Percentiles rank a stretch among this genome's conserved stretches.
Conservation (phyloP, 352 stramenopile species). For the Thraustochytrium striatum region DNA sequence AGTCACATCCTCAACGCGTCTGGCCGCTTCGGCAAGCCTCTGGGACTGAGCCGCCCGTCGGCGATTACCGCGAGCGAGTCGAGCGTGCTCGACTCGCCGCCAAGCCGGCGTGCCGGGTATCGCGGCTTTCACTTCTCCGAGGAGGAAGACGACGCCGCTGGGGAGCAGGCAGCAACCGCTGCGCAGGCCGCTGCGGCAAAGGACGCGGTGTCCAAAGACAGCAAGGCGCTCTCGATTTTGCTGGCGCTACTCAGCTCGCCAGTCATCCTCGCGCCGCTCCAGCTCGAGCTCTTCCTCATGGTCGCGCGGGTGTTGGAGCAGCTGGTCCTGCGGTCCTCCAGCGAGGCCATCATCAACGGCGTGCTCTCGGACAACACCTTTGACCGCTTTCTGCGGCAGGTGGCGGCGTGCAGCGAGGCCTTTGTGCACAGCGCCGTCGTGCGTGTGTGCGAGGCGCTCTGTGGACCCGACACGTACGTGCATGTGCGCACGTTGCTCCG, state of each 20-base stretch:
- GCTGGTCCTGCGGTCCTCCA: background rate
- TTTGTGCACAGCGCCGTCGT: slow-evolving; percentile 33
- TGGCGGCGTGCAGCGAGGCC: background rate
- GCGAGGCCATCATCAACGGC: background rate
- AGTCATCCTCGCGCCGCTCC: slow-evolving; percentile 11
- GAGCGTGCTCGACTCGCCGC: slow-evolving; percentile 44
- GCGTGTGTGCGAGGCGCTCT: slow-evolving; percentile 14
- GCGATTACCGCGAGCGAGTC: background rate
- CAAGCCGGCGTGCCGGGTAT: background rate
- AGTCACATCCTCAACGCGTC: slow-evolving; percentile 37
- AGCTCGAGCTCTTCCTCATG: slow-evolving; percentile 46
- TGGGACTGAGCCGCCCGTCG: background rate
- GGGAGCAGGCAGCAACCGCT: background rate
- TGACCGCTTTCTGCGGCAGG: slow-evolving; percentile 5
- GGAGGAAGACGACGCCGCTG: background rate
- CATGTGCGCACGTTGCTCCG: background rate
- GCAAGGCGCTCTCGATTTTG: background rate
- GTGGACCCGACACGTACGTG: background rate
- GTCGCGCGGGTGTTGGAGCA: slow-evolving; percentile 36
- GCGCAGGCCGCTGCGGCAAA: background rate
- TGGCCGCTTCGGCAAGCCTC: slow-evolving; percentile 37
- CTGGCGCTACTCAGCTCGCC: slow-evolving; percentile 22
- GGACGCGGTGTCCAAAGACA: background rate
- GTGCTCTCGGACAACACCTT: background rate
- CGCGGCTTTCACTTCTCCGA: background rate